Evolutionary conservation across 2,329 filamentous ascomycete genomes (phyloP).

Genomic region (Aspergillus fumigatiaffinis): DNA sequence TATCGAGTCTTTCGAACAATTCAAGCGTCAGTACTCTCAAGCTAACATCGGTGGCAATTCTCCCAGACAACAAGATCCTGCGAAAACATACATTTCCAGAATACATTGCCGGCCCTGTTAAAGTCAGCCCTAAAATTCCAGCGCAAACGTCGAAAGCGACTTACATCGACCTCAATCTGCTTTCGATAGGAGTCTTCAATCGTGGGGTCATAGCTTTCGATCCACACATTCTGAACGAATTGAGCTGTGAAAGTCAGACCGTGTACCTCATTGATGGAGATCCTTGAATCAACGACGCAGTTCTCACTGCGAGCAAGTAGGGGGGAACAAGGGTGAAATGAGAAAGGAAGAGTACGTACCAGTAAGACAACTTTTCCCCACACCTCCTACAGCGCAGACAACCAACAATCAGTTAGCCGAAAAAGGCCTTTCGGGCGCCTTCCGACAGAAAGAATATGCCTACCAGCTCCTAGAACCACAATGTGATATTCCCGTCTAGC

Average conservation of each 20-base stretch:
- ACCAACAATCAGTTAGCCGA: constrained; percentile 15
- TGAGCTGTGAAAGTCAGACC: constrained; percentile 57
- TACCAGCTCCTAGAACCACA: constrained; percentile 76
- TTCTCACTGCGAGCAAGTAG: background rate
- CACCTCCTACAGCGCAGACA: constrained; percentile 60
- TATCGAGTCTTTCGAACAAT: constrained; percentile 63
- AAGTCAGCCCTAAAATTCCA: constrained; percentile 18
- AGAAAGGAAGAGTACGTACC: constrained; percentile 51
- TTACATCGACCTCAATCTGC: constrained; percentile 84
- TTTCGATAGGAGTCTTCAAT: constrained; percentile 87
- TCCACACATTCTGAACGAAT: constrained; percentile 92
- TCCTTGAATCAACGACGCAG: background rate
- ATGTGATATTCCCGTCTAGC: constrained; percentile 73
- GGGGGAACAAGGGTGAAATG: constrained; percentile 14
- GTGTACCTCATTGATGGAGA: background rate
- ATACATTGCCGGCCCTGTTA: constrained; percentile 77
- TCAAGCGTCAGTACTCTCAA: background rate
- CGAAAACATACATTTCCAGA: constrained; percentile 70
- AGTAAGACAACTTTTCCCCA: constrained; percentile 89
- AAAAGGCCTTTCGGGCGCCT: background rate
- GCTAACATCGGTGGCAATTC: background rate
- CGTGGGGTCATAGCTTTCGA: constrained; percentile 84
- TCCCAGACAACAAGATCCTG: background rate
- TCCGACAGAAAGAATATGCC: constrained; percentile 13
- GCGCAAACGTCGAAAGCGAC: constrained; percentile 33